phyloP scores from a whole-genome alignment of 148 eudicot genomes.

The Dysphania ambrosioides region DNA sequence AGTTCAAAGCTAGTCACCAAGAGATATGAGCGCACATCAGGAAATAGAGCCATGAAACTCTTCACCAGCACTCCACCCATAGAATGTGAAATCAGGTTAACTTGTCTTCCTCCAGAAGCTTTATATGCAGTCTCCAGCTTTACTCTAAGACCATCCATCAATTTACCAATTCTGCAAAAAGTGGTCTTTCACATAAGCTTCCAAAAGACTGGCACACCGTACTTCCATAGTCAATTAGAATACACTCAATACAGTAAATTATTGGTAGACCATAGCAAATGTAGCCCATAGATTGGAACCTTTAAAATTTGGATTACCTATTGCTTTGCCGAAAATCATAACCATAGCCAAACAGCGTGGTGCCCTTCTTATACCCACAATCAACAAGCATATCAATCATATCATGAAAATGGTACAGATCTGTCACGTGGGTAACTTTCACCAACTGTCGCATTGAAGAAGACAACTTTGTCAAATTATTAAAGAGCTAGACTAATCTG shows the following conservation, averaged over 20 bases:
- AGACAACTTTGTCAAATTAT: neutral
- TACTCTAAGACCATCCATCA: conserved; percentile 70
- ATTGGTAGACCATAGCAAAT: neutral
- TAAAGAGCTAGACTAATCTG: neutral
- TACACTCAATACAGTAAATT: too few relatives aligned
- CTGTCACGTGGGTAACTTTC: conserved; percentile 56
- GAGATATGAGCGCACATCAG: conserved; percentile 53
- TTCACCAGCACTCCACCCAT: conserved; percentile 90
- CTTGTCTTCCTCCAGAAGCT: conserved; percentile 84
- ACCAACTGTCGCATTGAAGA: conserved; percentile 53
- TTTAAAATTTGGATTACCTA: conserved; percentile 44
- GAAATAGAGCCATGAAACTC: conserved; percentile 70
- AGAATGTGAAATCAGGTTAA: conserved; percentile 88
- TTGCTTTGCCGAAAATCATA: conserved; percentile 97
- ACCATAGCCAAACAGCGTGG: conserved; percentile 90
- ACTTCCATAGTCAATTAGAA: neutral
- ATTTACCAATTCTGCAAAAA: conserved; percentile 56
- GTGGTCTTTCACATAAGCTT: neutral
- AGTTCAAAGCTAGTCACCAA: conserved; percentile 19
- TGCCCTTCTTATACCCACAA: conserved; percentile 88
- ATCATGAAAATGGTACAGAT: conserved; percentile 88
- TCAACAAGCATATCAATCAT: conserved; percentile 90
- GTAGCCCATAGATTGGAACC: neutral
- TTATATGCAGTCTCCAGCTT: conserved; percentile 70
- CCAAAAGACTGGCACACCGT: neutral